Base-by-base conservation (phyloP, 2,329 filamentous ascomycete species). In the Ceratocystis papillata region DNA sequence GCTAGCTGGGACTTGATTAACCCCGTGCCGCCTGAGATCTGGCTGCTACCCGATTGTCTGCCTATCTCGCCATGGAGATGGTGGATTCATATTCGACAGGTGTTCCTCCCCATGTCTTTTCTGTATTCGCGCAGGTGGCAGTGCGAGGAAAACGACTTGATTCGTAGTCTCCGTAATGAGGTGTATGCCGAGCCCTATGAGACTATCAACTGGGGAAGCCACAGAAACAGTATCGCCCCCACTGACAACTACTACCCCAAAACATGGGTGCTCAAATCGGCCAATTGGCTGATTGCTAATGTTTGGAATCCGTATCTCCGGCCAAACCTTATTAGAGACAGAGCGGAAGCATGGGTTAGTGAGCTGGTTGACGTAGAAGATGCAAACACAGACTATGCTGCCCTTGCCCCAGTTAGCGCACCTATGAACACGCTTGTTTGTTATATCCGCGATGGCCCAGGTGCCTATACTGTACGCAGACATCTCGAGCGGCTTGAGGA, bases 11-110 rank as follows among this genome's bases (percentile, higher is more conserved):
- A 96, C 65, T 86, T 94, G 67, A 92, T 97, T 70, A 99, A 97
- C 71, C 94, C 94, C 0, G 86, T 94, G 1, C 94, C 94, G 0
- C 89, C 94, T 0, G 94, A 99, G 77, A 75, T 97, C 57, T 99
- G 94, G 94, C 80, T 96, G 50, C 77, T 96, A 2, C 92, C 92
- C 0, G 89, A 96, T 74, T 96, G 90, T 90, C 82, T 90, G 2
- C 92, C 92, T 0, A 82, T 96, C 72, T 86, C 90, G 4, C 93
- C 93, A 0, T 96, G 91, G 90, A 81, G 90, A 70, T 96, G 93
- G 92, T 96, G 92, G 93, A 89, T 97, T 72, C 94, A 99, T 72
- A 96, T 96, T 75, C 90, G 94, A n/a, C 86, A 89, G 76, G 92
- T 99, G n/a, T 96, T 93, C 72, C 75, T 96, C 62, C 88, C 92